These are phyloP conservation scores for Colletotrichum camelliae DNA, from an alignment of 2,329 filamentous ascomycete genomes.

Conservation along the genomic window DNA sequence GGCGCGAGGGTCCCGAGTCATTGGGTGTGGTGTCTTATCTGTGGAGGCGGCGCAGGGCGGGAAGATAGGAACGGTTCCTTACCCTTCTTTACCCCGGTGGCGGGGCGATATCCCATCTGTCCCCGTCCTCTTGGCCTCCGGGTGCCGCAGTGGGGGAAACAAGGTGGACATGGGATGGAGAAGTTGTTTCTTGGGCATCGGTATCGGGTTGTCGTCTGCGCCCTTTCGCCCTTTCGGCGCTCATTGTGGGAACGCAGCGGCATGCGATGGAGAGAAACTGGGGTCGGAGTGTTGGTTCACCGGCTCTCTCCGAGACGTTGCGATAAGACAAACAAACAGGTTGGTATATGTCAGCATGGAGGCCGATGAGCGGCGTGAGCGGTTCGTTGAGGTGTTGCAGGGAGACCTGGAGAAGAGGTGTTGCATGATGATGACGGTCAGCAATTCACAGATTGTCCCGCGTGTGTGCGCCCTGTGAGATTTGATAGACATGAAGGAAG, in stretches of 20 bases:
- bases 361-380: neutral
- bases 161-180: neutral
- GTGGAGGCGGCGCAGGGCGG: conserved; percentile 3
- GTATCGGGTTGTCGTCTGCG: neutral
- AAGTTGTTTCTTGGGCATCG: neutral
- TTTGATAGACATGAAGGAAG: neutral
- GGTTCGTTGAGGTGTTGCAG: neutral
- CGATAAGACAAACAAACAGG: neutral
- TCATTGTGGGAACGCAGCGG: neutral
- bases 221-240: neutral
- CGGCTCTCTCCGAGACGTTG: neutral
- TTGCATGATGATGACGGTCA: neutral
- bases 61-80: conserved; percentile 1
- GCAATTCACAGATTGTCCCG: neutral
- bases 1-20: neutral
- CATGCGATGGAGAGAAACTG: neutral
- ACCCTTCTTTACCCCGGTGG: neutral
- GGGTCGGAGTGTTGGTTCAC: neutral
- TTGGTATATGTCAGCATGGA: neutral
- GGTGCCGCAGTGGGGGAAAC: conserved; percentile 5
- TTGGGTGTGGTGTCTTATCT: conserved; percentile 15
- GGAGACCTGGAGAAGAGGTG: neutral
- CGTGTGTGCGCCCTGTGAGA: neutral
- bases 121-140: conserved; percentile 12
- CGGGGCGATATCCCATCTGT: conserved; percentile 7